These are phyloP conservation scores for Cercospora zeina DNA, from an alignment of 2,329 filamentous ascomycete species.

Conservation along the genomic window DNA sequence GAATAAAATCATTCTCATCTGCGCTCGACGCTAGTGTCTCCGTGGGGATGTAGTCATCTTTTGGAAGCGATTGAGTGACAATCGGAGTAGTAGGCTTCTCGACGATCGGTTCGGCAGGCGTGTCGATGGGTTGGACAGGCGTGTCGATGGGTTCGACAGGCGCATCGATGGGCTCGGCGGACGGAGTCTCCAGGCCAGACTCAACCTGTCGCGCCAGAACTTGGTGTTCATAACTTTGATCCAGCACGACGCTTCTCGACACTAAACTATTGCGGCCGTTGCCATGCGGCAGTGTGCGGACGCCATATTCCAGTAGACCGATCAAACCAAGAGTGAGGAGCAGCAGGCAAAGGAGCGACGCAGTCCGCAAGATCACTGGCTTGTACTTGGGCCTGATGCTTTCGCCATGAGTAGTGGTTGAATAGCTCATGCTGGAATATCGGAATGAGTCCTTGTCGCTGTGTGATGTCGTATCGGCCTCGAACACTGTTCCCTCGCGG, in stretches of 20 bases:
- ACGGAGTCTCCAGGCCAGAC: neutral
- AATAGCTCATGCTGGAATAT: neutral
- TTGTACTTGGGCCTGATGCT: conserved; percentile 23
- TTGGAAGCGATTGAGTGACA: neutral
- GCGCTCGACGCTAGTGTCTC: neutral
- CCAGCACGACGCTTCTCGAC: neutral
- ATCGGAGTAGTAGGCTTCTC: neutral
- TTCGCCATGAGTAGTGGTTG: neutral
- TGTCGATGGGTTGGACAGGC: too few species aligned
- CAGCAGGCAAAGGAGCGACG: conserved; percentile 22
- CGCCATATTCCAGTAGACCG: conserved; percentile 24
- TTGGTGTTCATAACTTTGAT: neutral
- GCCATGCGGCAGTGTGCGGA: conserved; percentile 19
- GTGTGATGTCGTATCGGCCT: neutral
- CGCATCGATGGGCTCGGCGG: neutral
- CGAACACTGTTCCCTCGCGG: neutral
- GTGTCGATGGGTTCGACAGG: neutral
- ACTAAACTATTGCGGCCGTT: neutral
- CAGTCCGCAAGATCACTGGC: conserved; percentile 23
- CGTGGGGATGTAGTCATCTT: neutral
- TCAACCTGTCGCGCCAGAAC: neutral
- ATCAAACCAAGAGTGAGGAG: conserved; percentile 20
- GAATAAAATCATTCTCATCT: neutral
- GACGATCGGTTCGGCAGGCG: neutral
- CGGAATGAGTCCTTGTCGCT: neutral